Base-by-base conservation (phyloP, 108 stramenopile species). In the Pseudonitzschia pungens region DNA sequence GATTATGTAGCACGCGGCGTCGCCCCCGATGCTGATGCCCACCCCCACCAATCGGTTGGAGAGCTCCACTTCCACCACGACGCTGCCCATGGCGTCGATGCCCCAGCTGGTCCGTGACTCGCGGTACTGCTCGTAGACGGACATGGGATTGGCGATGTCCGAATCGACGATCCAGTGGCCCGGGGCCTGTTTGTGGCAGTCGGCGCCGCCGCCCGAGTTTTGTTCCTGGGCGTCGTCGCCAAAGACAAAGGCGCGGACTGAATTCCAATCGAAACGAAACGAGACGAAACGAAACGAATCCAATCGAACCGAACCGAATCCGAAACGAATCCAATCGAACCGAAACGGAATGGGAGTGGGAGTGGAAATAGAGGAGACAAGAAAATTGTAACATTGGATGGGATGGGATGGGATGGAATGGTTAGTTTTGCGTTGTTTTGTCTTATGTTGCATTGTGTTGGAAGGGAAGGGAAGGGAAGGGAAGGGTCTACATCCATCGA, bases 141-240 rank as follows among this genome's bases (percentile, higher is more conserved):
- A 68, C 83, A 83, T 85, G 9, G 87, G 87, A 43, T 85, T 87
- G 52, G 87, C 82, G 31, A 87, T 87, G 32, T 80, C 67, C 0
- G 79, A 69, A 59, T 85, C 87, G 52, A 85, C 84, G 43, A 87
- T 87, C 87, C 87, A 87, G 45, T 87, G 87, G 4, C 84, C 87
- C 31, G 67, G 56, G 50, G 75, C 57, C 72, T 85, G 84, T 6
- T 80, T 77, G 50, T 87, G 87, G 31, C 87, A 87, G 60, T 87
- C 87, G 62, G 87, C 87, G 1, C 84, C 84, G 20, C 84, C 84
- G 27, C 84, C 86, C 29, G 71, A 75, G 68, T 83, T 71, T 59
- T 82, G 76, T 70, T 84, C 86, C 22, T 80, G 68, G 7, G 59
- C 21, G 31, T 78, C 71, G 55, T 81, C 81, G n/a, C 74, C 76